Evolutionary conservation across 2,329 filamentous ascomycete species (phyloP).

Genomic region (Cordyceps farinosa): DNA sequence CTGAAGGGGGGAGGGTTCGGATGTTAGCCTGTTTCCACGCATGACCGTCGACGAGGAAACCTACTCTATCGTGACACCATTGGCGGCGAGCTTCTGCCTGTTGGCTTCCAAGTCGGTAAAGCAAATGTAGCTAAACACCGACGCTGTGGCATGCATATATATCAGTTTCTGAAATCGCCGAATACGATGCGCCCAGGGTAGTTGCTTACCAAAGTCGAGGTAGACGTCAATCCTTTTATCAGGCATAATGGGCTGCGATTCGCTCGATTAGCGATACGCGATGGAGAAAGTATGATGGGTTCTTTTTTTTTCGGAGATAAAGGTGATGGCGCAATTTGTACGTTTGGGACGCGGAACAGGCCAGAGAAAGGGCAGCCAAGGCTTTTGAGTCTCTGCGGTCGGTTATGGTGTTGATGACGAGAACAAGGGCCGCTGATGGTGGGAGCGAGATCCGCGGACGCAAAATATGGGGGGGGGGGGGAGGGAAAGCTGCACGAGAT

Average conservation of each 20-base stretch:
- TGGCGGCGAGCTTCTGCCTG: slow-evolving; percentile 48
- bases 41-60: slow-evolving; percentile 23
- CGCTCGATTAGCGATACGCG: no score
- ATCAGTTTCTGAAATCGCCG: background rate
- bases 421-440: background rate
- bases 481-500: background rate
- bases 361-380: background rate
- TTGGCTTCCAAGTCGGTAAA: slow-evolving; percentile 58
- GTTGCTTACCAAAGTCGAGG: slow-evolving; percentile 58
- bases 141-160: slow-evolving; percentile 46
- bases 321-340: slow-evolving; percentile 3
- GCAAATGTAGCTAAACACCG: slow-evolving; percentile 56
- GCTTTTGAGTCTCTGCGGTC: background rate
- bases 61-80: slow-evolving; percentile 65
- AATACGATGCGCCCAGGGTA: no score
- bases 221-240: slow-evolving; percentile 63
- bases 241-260: slow-evolving; percentile 42
- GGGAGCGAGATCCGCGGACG: background rate
- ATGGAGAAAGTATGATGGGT: background rate
- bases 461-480: no score
- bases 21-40: background rate
- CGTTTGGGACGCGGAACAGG: background rate
- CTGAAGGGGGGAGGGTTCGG: slow-evolving; percentile 37
- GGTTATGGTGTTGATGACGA: background rate
- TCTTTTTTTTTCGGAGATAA: background rate